Evolutionary conservation across 768 basidiomycete genomes (phyloP).

Genomic region (Lactarius evosmus): DNA sequence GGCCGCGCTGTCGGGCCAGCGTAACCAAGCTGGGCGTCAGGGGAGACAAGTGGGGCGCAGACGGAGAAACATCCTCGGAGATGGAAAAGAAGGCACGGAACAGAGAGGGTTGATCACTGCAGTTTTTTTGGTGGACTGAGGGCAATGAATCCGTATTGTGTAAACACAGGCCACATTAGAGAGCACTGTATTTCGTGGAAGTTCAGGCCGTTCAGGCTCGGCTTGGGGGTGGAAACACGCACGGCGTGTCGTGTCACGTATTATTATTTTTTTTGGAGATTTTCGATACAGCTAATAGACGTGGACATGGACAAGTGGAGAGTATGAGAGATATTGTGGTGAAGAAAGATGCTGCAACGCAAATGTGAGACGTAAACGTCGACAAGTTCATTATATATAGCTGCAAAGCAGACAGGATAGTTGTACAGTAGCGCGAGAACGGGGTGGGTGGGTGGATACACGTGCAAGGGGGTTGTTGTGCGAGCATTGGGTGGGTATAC

Average conservation of each 20-base stretch:
- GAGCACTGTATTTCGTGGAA: too few species aligned
- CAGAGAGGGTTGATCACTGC: background rate
- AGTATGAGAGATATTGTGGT: background rate
- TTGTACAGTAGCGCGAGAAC: constrained; percentile 23
- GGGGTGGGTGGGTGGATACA: constrained; percentile 19
- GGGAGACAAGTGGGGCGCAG: constrained; percentile 1
- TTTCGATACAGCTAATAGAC: constrained; percentile 21
- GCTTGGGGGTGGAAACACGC: constrained; percentile 3
- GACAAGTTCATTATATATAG: constrained; percentile 21
- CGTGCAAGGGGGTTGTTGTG: constrained; percentile 2
- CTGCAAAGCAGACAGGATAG: constrained; percentile 23
- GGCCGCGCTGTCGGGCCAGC: constrained; percentile 6
- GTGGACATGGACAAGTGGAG: background rate
- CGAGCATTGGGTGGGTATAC: constrained; percentile 25
- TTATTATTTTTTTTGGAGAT: constrained; percentile 2
- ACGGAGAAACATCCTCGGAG: constrained; percentile 3
- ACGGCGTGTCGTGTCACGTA: constrained; percentile 1
- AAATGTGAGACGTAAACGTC: constrained; percentile 18
- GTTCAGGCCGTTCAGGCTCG: too few species aligned
- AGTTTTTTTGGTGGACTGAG: background rate
- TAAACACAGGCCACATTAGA: too few species aligned
- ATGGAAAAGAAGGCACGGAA: constrained; percentile 11
- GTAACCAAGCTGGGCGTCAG: constrained; percentile 8
- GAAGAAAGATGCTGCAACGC: constrained; percentile 13
- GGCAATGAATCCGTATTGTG: too few species aligned